phyloP scores from a whole-genome alignment of 352 stramenopile species.

The Phytophthora fragariaefolia region DNA sequence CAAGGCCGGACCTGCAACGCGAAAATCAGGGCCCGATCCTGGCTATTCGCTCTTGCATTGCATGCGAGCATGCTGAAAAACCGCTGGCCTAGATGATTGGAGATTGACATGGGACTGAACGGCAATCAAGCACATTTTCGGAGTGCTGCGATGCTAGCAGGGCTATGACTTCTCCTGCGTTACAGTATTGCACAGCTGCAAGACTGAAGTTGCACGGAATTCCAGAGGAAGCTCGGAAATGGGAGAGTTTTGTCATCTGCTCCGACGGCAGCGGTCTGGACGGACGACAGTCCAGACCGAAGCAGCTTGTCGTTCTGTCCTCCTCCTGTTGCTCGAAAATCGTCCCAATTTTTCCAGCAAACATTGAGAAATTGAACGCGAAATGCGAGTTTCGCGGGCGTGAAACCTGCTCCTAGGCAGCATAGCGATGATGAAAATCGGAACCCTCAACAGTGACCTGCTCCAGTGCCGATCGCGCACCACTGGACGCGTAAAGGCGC shows the following conservation, averaged over 20 bases:
- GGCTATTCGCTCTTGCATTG: slow-evolving; percentile 12
- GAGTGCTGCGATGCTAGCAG: too few species aligned
- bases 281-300: slow-evolving; percentile 9
- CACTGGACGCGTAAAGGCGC: slow-evolving; percentile 31
- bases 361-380: neutral
- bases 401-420: slow-evolving; percentile 19
- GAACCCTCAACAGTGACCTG: too few species aligned
- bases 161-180: too few species aligned
- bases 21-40: slow-evolving; percentile 6
- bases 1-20: slow-evolving; percentile 6
- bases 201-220: slow-evolving; percentile 34
- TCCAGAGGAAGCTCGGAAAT: slow-evolving; percentile 24
- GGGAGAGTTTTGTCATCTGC: slow-evolving; percentile 32
- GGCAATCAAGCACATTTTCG: neutral
- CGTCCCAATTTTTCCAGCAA: slow-evolving; percentile 1
- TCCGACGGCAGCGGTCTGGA: slow-evolving; percentile 12
- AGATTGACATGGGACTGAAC: slow-evolving; percentile 17
- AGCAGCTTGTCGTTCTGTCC: slow-evolving; percentile 16
- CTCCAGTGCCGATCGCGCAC: slow-evolving; percentile 16
- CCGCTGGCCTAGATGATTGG: slow-evolving; percentile 14
- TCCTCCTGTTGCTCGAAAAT: slow-evolving; percentile 11
- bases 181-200: slow-evolving; percentile 30
- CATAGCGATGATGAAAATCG: slow-evolving; percentile 1
- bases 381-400: slow-evolving; percentile 9
- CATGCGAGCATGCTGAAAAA: slow-evolving; percentile 14